Evolutionary conservation across 2,329 filamentous ascomycete genomes (phyloP).

Genomic region (Nemania bipapillata): DNA sequence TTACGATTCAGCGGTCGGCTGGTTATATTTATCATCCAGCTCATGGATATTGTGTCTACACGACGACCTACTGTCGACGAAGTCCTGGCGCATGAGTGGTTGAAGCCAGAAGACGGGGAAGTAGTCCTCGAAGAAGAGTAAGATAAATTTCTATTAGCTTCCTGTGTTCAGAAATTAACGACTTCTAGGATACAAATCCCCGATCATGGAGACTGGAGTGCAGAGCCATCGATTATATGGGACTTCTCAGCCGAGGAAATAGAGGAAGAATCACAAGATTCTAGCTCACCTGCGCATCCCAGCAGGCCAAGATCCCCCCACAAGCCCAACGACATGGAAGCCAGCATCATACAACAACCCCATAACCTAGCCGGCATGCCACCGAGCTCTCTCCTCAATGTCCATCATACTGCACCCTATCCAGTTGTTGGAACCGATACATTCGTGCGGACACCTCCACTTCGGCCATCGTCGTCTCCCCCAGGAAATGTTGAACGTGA

Average conservation of each 20-base stretch:
- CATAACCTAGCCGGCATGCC: too few species aligned
- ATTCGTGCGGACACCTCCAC: neutral
- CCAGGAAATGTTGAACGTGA: neutral
- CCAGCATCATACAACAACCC: too few species aligned
- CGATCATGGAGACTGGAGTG: neutral
- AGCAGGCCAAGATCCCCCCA: neutral
- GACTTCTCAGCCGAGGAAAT: neutral
- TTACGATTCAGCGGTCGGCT: neutral
- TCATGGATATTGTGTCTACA: neutral
- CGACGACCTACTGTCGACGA: neutral
- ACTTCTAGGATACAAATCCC: neutral
- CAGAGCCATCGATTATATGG: neutral
- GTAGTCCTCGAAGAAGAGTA: neutral
- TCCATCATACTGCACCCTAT: neutral
- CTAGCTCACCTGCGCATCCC: neutral
- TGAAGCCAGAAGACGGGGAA: neutral
- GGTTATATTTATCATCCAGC: neutral
- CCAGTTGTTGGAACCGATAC: neutral
- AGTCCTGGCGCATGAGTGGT: neutral
- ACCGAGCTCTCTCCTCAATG: neutral
- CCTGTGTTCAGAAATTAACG: neutral
- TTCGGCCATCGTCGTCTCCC: neutral
- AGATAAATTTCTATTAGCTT: neutral
- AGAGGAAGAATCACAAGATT: neutral
- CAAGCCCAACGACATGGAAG: neutral